phyloP scores from a whole-genome alignment of 2,329 filamentous ascomycete genomes.

The Calycina marina region DNA sequence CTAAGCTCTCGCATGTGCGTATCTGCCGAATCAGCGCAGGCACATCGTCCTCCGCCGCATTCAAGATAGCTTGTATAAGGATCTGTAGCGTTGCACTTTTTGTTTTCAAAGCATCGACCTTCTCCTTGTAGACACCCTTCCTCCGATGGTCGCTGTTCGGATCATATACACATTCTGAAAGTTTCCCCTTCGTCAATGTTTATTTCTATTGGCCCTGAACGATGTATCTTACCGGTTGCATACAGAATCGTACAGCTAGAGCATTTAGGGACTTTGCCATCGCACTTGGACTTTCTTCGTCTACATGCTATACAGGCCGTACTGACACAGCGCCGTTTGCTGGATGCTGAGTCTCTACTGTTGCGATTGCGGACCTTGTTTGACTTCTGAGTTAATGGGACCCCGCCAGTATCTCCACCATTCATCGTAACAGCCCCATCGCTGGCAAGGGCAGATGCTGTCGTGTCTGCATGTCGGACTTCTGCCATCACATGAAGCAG shows the following conservation, averaged over 20 bases:
- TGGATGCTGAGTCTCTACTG: conserved; percentile 18
- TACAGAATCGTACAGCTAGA: conserved; percentile 96
- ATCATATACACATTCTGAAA: conserved; percentile 71
- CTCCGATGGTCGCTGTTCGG: conserved; percentile 90
- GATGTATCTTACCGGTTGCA: conserved; percentile 34
- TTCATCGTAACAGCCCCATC: background rate
- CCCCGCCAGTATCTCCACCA: conserved; percentile 1
- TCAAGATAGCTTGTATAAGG: conserved; percentile 84
- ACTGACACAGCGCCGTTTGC: conserved; percentile 64
- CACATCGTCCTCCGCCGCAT: conserved; percentile 79
- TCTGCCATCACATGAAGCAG: no score
- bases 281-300: conserved; percentile 74
- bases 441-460: background rate
- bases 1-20: conserved; percentile 57
- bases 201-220: background rate
- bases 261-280: conserved; percentile 81
- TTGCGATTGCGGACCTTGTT: conserved; percentile 20
- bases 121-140: conserved; percentile 94
- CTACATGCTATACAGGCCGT: conserved; percentile 75
- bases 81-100: conserved; percentile 78
- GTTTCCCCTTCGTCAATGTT: background rate
- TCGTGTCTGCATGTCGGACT: background rate
- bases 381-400: conserved; percentile 16
- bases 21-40: conserved; percentile 71
- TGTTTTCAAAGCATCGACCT: conserved; percentile 77